Evolutionary conservation across 805 yeast species (phyloP), one percentile per base, ranked within the genome.

Genomic region (Diddensiella caesifluorescens): DNA sequence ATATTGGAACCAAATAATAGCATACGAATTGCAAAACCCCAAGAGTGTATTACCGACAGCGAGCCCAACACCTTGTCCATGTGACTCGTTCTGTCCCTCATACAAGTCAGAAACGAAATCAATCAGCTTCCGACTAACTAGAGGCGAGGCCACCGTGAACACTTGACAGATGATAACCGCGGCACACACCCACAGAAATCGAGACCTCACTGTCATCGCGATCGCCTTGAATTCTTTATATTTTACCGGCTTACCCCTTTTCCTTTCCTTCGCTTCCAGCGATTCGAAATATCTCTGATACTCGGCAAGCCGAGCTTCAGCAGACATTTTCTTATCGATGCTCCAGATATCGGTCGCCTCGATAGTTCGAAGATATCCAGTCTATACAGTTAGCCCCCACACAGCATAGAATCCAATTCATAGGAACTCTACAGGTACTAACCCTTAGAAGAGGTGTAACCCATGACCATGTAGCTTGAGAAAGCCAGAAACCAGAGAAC

Each of bases 51-150:
- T 37, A 15, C 45, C 45, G 2, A 45, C 18, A 12, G 38, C 48
- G 15, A 45, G 39, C 4, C 48, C 48, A 16, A 45, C 39, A 18
- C 48, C 48, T 5, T 38, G 35, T 13, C 48, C 45, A 7, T 29
- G 40, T 20, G 21, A 35, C 6, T 34, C 44, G 12, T 33, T 34
- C 21, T n/a, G 19, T 10, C 35, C 35, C 7, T 15, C 30, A 21
- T 45, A 45, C 9, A 38, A 25, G 18, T 41, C 40, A 19, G 44
- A 23, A 10, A 45, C 39, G 18, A 25, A 45, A 5, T 23, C 28
- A 21, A 45, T 18, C 21, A 41, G 38, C 16, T 32, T 22, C 28
- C 44, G 26, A 25, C 35, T 35, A 4, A 45, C n/a, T 5, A 45
- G 9, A 12, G 48, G 48, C 9, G 23, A n/a, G 13, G 33, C 12